phyloP scores from a whole-genome alignment of 257 asterid genomes.

The Solanum piurae region DNA sequence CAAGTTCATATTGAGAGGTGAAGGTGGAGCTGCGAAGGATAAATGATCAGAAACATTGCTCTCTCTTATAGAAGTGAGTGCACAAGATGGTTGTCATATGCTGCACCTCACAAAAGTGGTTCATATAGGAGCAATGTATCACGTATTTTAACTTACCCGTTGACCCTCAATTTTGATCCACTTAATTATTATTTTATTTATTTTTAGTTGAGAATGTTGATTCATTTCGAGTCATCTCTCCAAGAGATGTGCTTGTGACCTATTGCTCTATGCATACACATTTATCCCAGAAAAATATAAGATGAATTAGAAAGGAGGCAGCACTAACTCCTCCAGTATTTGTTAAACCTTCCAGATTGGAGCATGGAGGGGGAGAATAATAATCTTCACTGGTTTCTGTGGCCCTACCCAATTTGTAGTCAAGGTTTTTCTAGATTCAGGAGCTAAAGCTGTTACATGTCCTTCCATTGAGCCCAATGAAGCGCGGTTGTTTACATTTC shows the following conservation, averaged over 20 bases:
- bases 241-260: neutral
- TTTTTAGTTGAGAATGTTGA: neutral
- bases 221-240: neutral
- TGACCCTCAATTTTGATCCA: neutral
- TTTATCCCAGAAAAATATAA: neutral
- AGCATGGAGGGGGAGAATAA: conserved; percentile 86
- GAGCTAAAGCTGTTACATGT: conserved; percentile 85
- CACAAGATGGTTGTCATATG: neutral
- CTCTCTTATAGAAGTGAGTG: neutral
- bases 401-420: conserved; percentile 67
- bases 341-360: conserved; percentile 44
- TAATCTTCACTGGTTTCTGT: conserved; percentile 65
- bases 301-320: neutral
- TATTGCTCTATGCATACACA: neutral
- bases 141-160: neutral
- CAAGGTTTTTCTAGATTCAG: conserved; percentile 79
- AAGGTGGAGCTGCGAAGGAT: neutral
- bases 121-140: neutral
- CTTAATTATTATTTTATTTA: neutral
- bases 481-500: conserved; percentile 42
- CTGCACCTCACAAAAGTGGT: neutral
- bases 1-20: conserved; percentile 6
- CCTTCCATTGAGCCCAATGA: conserved; percentile 85
- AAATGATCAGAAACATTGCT: neutral
- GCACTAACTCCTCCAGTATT: conserved; percentile 1